Conservation (phyloP, 805 yeast genomes). For the Zygosaccharomyces kombuchaensis region DNA sequence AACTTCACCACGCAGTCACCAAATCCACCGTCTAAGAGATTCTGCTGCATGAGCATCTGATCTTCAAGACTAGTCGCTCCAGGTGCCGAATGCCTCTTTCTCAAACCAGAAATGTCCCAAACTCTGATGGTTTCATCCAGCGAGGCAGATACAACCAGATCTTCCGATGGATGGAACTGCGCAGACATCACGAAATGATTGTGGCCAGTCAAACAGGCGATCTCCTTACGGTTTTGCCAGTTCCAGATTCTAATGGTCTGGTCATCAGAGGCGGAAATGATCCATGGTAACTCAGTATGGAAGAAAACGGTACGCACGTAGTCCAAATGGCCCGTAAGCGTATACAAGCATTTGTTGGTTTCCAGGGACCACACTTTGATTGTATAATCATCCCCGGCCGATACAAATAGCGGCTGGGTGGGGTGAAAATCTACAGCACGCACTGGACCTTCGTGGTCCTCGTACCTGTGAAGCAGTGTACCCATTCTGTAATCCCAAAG, state of each 20-base stretch:
- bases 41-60: constrained; percentile 47
- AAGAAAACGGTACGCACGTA: constrained; percentile 91
- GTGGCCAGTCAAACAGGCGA: constrained; percentile 96
- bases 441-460: constrained; percentile 98
- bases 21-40: constrained; percentile 86
- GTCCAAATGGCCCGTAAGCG: constrained; percentile 90
- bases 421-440: constrained; percentile 95
- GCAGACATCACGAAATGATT: constrained; percentile 98
- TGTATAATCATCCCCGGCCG: constrained; percentile 96
- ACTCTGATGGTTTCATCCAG: constrained; percentile 98
- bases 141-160: constrained; percentile 90
- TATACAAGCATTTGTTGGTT: constrained; percentile 85
- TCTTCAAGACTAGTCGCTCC: constrained; percentile 44
- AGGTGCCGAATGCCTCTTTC: constrained; percentile 92
- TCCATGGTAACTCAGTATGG: constrained; percentile 97
- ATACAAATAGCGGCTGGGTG: constrained; percentile 93
- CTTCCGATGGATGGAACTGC: constrained; percentile 94
- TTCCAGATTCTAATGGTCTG: constrained; percentile 99
- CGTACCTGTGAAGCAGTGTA: constrained; percentile 89
- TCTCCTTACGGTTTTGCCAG: constrained; percentile 98
- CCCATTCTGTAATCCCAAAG: constrained; percentile 99
- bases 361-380: constrained; percentile 94
- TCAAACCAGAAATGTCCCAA: constrained; percentile 94
- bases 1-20: constrained; percentile 95
- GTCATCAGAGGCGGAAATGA: constrained; percentile 92